phyloP scores from a whole-genome alignment of 2,329 filamentous ascomycete species.

The Raffaelea arxii region DNA sequence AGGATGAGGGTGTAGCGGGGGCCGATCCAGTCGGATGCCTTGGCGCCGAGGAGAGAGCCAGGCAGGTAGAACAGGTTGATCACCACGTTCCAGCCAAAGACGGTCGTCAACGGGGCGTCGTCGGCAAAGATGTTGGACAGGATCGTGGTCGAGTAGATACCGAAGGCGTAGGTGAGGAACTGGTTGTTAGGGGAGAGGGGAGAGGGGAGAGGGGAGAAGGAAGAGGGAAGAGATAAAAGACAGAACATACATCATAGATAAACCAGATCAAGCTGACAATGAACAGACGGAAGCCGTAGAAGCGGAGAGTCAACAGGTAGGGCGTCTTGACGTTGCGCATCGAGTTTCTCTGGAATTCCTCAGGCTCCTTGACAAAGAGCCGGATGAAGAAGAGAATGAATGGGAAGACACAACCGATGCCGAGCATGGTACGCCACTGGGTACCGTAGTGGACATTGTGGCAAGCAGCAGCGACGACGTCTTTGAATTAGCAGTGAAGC shows the following conservation, averaged over 20 bases:
- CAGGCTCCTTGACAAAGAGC: slow-evolving; percentile 65
- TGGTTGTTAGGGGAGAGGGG: neutral
- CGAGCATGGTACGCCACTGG: slow-evolving; percentile 76
- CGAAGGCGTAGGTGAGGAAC: slow-evolving; percentile 76
- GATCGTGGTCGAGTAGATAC: slow-evolving; percentile 74
- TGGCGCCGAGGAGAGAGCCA: slow-evolving; percentile 68
- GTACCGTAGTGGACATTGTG: slow-evolving; percentile 54
- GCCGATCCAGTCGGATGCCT: slow-evolving; percentile 67
- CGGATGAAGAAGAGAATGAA: slow-evolving; percentile 62
- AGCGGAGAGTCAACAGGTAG: slow-evolving; percentile 46
- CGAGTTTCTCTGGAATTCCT: slow-evolving; percentile 62
- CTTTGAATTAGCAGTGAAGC: slow-evolving; percentile 5
- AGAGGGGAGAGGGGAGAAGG: neutral
- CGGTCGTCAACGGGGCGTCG: slow-evolving; percentile 56
- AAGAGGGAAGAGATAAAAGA: neutral
- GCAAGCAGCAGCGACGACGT: slow-evolving; percentile 46
- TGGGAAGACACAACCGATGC: slow-evolving; percentile 70
- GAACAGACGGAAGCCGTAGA: slow-evolving; percentile 64
- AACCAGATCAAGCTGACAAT: slow-evolving; percentile 74
- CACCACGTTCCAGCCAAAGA: slow-evolving; percentile 82
- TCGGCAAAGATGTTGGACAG: slow-evolving; percentile 53
- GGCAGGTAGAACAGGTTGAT: slow-evolving; percentile 86
- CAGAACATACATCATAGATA: slow-evolving; percentile 49
- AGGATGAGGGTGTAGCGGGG: slow-evolving; percentile 64
- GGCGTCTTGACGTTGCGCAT: slow-evolving; percentile 54